Percentiles rank a stretch among this genome's conserved stretches.
Evolutionary conservation across 2,329 filamentous ascomycete genomes (phyloP).

Genomic region (Fusarium palustre): DNA sequence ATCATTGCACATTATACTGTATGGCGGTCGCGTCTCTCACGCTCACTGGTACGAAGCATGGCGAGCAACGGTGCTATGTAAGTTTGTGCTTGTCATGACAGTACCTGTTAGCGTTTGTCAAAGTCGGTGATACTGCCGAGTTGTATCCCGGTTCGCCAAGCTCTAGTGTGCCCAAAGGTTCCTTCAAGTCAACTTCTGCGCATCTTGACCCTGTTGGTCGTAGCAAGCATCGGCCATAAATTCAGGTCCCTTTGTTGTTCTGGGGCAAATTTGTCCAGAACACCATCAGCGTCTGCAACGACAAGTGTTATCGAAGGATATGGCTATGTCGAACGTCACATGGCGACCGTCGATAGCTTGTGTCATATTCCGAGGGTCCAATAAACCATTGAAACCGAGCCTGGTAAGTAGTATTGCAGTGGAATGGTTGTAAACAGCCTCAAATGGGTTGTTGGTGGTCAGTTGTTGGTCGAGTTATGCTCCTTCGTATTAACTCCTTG

Average conservation of each 20-base stretch:
- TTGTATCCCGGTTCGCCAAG: conserved; percentile 23
- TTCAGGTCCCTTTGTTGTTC: background rate
- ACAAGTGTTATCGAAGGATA: background rate
- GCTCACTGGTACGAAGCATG: conserved; percentile 7
- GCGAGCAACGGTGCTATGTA: background rate
- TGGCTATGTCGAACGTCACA: conserved; percentile 1
- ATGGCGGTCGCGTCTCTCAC: conserved; percentile 2
- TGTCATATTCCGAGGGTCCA: background rate
- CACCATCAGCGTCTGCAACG: conserved; percentile 5
- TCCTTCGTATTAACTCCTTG: conserved; percentile 22
- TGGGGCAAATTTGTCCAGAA: conserved; percentile 9
- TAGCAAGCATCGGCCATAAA: conserved; percentile 2
- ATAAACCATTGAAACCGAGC: background rate
- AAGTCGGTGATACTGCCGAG: conserved; percentile 13
- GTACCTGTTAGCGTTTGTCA: conserved; percentile 5
- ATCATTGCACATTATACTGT: conserved; percentile 26
- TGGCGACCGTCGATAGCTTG: conserved; percentile 7
- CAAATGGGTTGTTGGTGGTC: conserved; percentile 24
- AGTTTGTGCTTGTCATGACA: background rate
- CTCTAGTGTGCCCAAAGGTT: conserved; percentile 15
- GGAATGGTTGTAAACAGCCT: conserved; percentile 1
- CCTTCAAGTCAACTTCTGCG: conserved; percentile 11
- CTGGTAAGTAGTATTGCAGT: background rate
- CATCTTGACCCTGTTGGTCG: conserved; percentile 11
- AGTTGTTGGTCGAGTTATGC: conserved; percentile 18